A percentile compares a stretch with the other conserved stretches of the same genome.
Evolutionary conservation across 495 filamentous ascomycete genomes (phyloP).

Genomic region (Tuber microsphaerosporum): DNA sequence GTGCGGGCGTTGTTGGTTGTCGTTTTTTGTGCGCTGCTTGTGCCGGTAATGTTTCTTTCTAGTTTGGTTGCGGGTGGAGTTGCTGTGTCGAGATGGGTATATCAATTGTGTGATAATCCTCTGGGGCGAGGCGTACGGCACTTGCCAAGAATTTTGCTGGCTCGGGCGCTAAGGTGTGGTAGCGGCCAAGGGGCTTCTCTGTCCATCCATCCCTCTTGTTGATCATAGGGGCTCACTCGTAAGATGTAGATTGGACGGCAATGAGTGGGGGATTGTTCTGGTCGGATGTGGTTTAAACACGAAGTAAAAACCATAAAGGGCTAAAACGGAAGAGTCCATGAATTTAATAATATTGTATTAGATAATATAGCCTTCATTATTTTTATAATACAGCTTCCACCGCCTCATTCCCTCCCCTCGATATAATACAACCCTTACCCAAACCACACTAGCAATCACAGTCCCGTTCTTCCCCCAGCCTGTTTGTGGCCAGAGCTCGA

Average conservation of each 20-base stretch:
- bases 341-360: neutral
- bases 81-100: neutral
- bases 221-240: constrained; percentile 1
- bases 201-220: neutral
- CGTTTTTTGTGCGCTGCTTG: neutral
- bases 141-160: neutral
- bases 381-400: neutral
- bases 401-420: neutral
- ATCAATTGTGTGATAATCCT: neutral
- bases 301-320: neutral
- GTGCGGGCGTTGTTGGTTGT: neutral
- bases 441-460: neutral
- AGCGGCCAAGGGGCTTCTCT: neutral
- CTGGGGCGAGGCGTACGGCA: neutral
- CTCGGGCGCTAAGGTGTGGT: neutral
- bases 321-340: neutral
- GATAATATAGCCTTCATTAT: neutral
- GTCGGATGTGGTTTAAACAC: neutral
- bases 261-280: neutral
- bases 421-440: neutral
- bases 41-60: neutral
- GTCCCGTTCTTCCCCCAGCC: neutral
- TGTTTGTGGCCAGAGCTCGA: constrained; percentile 31
- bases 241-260: neutral
- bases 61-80: constrained; percentile 1